These are phyloP conservation scores for Coemansia sp. DNA, from an alignment of 192 early-diverging fungal genomes.

Conservation along the genomic window DNA sequence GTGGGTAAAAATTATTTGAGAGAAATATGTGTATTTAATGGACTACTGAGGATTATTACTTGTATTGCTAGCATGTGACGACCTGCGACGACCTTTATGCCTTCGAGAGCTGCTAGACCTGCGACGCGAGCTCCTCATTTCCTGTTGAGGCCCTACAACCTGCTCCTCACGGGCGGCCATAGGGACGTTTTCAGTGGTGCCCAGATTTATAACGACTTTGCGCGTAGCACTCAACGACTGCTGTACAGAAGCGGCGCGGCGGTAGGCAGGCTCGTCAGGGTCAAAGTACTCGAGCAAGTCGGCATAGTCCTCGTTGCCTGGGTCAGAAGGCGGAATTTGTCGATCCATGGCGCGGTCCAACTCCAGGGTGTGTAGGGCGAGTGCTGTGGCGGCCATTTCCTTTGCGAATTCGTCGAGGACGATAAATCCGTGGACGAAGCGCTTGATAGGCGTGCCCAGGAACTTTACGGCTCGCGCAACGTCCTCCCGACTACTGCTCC, in stretches of 20 bases:
- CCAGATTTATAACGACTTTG: slow-evolving; percentile 17
- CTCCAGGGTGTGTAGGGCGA: slow-evolving; percentile 55
- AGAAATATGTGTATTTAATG: no score
- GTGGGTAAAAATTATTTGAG: no score
- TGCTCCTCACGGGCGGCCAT: not conserved
- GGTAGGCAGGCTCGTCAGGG: slow-evolving; percentile 33
- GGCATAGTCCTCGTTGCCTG: slow-evolving; percentile 22
- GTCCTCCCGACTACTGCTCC: slow-evolving; percentile 12
- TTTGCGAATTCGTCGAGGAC: slow-evolving; percentile 65
- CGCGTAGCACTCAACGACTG: slow-evolving; percentile 7
- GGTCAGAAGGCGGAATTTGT: no score
- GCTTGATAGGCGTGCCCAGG: slow-evolving; percentile 46
- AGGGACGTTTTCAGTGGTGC: not conserved
- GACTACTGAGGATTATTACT: no score
- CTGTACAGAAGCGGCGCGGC: slow-evolving; percentile 9
- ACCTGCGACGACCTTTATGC: not conserved
- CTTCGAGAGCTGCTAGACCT: not conserved
- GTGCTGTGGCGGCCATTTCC: slow-evolving; percentile 58
- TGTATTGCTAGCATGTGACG: not conserved
- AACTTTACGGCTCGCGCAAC: slow-evolving; percentile 16
- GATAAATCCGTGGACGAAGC: slow-evolving; percentile 61
- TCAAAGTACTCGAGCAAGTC: slow-evolving; percentile 49
- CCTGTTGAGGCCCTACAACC: no score
- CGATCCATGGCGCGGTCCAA: slow-evolving; percentile 24
- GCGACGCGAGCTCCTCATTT: not conserved